Conservation (phyloP, 2,329 filamentous ascomycete species). For the Raffaelea ambrosiae region DNA sequence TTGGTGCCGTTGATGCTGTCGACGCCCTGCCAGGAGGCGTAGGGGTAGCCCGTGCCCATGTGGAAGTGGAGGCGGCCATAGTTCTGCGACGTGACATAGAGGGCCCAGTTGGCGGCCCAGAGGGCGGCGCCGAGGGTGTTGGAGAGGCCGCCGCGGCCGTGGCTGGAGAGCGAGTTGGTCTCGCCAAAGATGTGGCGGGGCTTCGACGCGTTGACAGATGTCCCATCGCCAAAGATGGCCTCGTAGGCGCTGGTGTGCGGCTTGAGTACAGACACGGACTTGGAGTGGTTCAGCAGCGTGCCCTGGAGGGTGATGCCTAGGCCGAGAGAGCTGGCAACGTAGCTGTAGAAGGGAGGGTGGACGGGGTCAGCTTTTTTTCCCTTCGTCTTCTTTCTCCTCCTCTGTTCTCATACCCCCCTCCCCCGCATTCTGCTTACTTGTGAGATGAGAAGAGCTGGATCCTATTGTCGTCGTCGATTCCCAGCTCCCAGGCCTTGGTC, state of each 20-base stretch:
- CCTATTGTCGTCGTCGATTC: constrained; percentile 37
- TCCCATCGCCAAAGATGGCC: constrained; percentile 25
- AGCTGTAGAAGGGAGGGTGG: constrained; percentile 30
- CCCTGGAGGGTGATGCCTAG: constrained; percentile 53
- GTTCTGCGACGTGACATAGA: constrained; percentile 46
- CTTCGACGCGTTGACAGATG: constrained; percentile 13
- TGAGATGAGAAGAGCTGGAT: constrained; percentile 49
- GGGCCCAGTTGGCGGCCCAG: constrained; percentile 55
- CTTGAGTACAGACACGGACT: constrained; percentile 38
- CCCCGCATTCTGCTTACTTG: constrained; percentile 32
- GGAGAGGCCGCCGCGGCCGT: constrained; percentile 52
- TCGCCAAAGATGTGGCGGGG: constrained; percentile 52
- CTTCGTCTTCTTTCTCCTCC: no score
- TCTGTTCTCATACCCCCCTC: no score
- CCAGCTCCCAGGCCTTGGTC: constrained; percentile 41
- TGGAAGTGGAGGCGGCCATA: constrained; percentile 56
- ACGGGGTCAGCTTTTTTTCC: no score
- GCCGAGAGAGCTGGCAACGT: constrained; percentile 51
- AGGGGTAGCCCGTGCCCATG: constrained; percentile 52
- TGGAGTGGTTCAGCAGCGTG: constrained; percentile 56
- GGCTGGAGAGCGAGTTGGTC: constrained; percentile 53
- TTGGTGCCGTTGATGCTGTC: constrained; percentile 36
- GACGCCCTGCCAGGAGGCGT: constrained; percentile 24
- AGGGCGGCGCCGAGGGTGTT: constrained; percentile 59
- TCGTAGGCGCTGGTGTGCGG: constrained; percentile 38